Conservation (phyloP, 805 yeast species). For the Metschnikowia peoriensis region DNA sequence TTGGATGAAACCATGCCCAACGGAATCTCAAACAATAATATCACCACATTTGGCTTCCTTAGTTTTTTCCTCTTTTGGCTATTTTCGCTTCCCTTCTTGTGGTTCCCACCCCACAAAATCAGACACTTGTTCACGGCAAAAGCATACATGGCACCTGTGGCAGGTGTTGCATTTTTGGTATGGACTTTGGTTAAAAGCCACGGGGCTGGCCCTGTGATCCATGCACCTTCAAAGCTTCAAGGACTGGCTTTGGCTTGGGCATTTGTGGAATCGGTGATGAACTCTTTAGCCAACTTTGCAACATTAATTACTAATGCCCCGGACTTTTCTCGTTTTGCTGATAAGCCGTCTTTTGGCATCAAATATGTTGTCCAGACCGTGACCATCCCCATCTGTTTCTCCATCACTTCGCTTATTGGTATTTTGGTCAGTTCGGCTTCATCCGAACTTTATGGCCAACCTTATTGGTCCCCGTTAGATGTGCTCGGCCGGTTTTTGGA, state of each 20-base stretch:
- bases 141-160: slow-evolving; percentile 75
- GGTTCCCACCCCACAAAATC: slow-evolving; percentile 77
- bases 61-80: slow-evolving; percentile 82
- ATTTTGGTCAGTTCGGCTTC: slow-evolving; percentile 82
- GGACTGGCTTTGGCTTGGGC: slow-evolving; percentile 80
- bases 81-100: slow-evolving; percentile 72
- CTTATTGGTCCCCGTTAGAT: slow-evolving; percentile 84
- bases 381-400: slow-evolving; percentile 74
- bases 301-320: slow-evolving; percentile 85
- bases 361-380: slow-evolving; percentile 47
- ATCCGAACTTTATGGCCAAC: slow-evolving; percentile 58
- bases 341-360: slow-evolving; percentile 38
- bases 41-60: slow-evolving; percentile 71
- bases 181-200: slow-evolving; percentile 83
- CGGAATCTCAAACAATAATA: slow-evolving; percentile 54
- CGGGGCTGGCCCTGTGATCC: slow-evolving; percentile 74
- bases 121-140: slow-evolving; percentile 83
- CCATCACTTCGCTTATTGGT: slow-evolving; percentile 81
- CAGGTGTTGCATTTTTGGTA: slow-evolving; percentile 76
- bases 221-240: slow-evolving; percentile 48
- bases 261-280: slow-evolving; percentile 74
- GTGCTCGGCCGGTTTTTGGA: slow-evolving; percentile 62
- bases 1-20: slow-evolving; percentile 62
- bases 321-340: slow-evolving; percentile 83
- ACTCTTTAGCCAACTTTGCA: slow-evolving; percentile 80